Evolutionary conservation across 2,329 filamentous ascomycete species (phyloP), one percentile per base, ranked within the genome.

Genomic region (Uncinocarpus reesii): DNA sequence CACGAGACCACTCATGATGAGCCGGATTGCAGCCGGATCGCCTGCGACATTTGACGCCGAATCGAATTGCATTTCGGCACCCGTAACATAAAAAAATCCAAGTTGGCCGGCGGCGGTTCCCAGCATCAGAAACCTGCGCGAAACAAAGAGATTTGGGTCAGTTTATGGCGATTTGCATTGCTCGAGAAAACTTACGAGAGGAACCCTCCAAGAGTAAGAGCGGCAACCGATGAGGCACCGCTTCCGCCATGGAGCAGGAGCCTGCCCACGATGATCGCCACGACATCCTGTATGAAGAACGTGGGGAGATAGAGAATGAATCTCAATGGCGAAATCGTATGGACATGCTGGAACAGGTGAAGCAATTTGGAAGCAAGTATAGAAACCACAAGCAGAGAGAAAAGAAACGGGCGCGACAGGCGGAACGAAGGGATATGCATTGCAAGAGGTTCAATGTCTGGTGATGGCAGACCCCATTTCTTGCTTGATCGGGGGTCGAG

Each of bases 31-130:
- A 29, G 58, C 60, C 1, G 59, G 56, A 42, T 64, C 61, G 24
- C 52, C 55, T 16, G 58, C 58, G 11, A 62, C 56, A 36, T 54
- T 60, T 15, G 55, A 56, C 1, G 60, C 60, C 16, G 60, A 56
- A 49, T 60, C 57, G 57, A 61, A 64, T 35, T 59, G 60, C 43
- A 62, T 53, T 40, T 64, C 61, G 18, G 57, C 56, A 20, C 61
- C 59, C 8, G 61, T 63, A 23, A 64, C 58, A 34, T 58, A 56
- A 42, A 58, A 63, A 29, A 64, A 64, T 0, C 59, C 60, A 5
- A 62, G 52, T 32, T 63, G 60, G 4, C 59, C 59, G 3, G 61
- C 53, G 13, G 58, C 50, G 2, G 58, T 56, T 36, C 51, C 45
- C 5, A 60, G 52, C 13, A 55, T 55, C 20, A 62, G 36, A 18